A percentile compares a stretch with the other conserved stretches of the same genome.
Evolutionary conservation across 2,329 filamentous ascomycete genomes (phyloP).

Genomic region (Akanthomyces muscarius): DNA sequence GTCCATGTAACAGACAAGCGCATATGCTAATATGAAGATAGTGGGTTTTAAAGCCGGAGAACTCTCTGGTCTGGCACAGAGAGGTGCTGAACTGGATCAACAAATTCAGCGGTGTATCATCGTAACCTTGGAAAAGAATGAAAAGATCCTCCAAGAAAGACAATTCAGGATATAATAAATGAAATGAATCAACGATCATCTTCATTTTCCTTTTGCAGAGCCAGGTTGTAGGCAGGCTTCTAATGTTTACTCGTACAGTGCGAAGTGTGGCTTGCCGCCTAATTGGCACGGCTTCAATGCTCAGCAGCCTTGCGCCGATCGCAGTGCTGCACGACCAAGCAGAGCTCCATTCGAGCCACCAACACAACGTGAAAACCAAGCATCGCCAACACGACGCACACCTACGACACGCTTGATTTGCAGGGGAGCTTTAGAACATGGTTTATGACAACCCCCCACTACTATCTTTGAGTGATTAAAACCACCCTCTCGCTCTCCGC

Average conservation of each 20-base stretch:
- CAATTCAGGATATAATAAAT: neutral
- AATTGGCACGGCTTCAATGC: neutral
- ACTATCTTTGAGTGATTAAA: neutral
- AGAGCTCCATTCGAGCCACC: neutral
- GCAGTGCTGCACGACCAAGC: neutral
- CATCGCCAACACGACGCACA: neutral
- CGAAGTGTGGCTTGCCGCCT: neutral
- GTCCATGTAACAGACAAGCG: neutral
- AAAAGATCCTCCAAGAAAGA: neutral
- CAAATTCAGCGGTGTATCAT: conserved; percentile 49
- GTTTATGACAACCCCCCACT: neutral
- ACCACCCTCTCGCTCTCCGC: neutral
- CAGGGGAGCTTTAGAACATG: conserved; percentile 4
- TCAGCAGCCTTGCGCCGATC: neutral
- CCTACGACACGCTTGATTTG: neutral
- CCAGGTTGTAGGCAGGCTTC: neutral
- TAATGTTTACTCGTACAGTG: neutral
- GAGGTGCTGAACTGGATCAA: conserved; percentile 79
- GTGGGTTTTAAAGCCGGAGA: conserved; percentile 90
- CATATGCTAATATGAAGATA: conserved; percentile 26
- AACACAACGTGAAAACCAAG: neutral
- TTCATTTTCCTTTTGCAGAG: neutral
- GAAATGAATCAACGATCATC: neutral
- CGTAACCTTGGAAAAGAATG: conserved; percentile 17
- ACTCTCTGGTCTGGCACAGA: conserved; percentile 83